A percentile compares a stretch with the other conserved stretches of the same genome.
Evolutionary conservation across 495 filamentous ascomycete genomes (phyloP).

Genomic region (Trichodelitschia bisporula): DNA sequence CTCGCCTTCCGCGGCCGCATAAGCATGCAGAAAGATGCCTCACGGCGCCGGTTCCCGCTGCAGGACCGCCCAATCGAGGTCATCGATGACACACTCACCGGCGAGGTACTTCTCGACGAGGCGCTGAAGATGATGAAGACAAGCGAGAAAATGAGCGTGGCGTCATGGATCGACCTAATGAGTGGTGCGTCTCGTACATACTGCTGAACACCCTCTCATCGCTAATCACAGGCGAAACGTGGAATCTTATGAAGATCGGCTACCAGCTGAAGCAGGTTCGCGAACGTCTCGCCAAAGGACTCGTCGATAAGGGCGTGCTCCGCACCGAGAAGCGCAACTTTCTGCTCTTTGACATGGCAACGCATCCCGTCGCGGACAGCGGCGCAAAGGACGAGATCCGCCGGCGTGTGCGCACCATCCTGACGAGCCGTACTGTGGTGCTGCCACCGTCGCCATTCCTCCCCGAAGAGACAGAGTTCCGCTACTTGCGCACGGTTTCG

Average conservation of each 20-base stretch:
- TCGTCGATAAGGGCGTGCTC: slow-evolving; percentile 95
- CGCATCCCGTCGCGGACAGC: slow-evolving; percentile 90
- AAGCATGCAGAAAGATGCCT: slow-evolving; percentile 95
- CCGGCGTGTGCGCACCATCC: slow-evolving; percentile 69
- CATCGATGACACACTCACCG: slow-evolving; percentile 87
- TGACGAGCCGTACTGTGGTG: slow-evolving; percentile 85
- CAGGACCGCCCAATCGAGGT: slow-evolving; percentile 89
- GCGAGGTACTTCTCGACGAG: slow-evolving; percentile 93
- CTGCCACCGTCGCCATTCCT: slow-evolving; percentile 62
- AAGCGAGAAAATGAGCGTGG: slow-evolving; percentile 98
- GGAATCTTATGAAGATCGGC: slow-evolving; percentile 99
- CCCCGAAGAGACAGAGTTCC: slow-evolving; percentile 80
- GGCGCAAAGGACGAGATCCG: slow-evolving; percentile 95
- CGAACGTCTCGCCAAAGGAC: slow-evolving; percentile 89
- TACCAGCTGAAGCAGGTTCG: slow-evolving; percentile 98
- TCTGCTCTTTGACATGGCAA: slow-evolving; percentile 98
- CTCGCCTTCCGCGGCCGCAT: slow-evolving; percentile 87
- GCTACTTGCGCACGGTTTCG: slow-evolving; percentile 68
- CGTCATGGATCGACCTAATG: slow-evolving; percentile 95
- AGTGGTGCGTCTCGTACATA: slow-evolving; percentile 42
- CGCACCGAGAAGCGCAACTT: slow-evolving; percentile 98
- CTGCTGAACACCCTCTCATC: not conserved
- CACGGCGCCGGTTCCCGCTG: slow-evolving; percentile 72
- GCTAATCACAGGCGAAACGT: slow-evolving; percentile 57
- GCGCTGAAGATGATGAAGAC: slow-evolving; percentile 99